Percentiles rank a stretch among this genome's conserved stretches.
These are phyloP conservation scores for Sporothrix mexicana DNA, from an alignment of 2,329 filamentous ascomycete species.

Conservation along the genomic window DNA sequence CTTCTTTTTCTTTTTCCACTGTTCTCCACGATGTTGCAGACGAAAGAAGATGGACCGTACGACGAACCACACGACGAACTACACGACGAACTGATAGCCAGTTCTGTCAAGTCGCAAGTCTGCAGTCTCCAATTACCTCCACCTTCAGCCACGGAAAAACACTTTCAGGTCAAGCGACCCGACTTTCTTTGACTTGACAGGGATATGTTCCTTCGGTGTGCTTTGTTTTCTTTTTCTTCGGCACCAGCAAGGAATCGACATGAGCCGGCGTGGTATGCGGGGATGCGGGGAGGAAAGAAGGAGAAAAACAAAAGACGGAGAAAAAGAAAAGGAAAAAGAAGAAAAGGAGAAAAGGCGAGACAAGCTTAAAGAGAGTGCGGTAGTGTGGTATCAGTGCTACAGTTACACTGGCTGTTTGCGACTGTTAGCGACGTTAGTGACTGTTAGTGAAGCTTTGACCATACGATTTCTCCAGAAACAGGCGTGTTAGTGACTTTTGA, in stretches of 20 bases:
- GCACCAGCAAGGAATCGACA: neutral
- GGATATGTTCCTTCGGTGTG: neutral
- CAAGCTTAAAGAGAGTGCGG: neutral
- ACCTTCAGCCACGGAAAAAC: neutral
- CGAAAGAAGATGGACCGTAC: neutral
- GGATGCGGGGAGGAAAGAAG: slow-evolving; percentile 10
- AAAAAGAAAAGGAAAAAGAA: neutral
- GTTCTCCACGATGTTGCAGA: neutral
- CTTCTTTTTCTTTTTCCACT: neutral
- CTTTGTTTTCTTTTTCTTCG: no score
- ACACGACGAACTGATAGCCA: neutral
- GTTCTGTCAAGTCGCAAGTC: neutral
- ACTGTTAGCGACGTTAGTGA: neutral
- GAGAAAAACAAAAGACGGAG: neutral
- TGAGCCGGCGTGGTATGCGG: slow-evolving; percentile 8
- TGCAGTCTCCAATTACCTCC: neutral
- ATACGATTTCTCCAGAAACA: neutral
- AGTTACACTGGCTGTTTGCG: neutral
- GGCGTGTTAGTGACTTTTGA: neutral
- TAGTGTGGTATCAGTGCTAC: no score
- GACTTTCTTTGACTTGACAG: neutral
- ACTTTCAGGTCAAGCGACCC: neutral
- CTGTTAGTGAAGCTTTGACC: neutral
- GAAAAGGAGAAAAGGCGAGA: no score
- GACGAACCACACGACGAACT: neutral